Percentiles rank a stretch among this genome's conserved stretches.
Conservation (phyloP, 106 monocot genomes). For the Posidonia australis region DNA sequence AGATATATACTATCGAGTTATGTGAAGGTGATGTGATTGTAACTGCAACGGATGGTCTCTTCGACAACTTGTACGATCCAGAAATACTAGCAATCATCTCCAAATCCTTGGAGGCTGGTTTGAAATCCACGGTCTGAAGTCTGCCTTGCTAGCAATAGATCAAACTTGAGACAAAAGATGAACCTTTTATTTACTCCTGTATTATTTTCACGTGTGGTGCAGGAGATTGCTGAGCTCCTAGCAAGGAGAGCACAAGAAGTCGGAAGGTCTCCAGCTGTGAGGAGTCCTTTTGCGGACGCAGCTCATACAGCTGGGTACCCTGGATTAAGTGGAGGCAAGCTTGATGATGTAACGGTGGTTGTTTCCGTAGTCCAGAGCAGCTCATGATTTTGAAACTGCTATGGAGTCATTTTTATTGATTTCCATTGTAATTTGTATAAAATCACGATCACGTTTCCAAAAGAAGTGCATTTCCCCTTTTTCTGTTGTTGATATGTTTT, state of each 20-base stretch:
- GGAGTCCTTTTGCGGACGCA: constrained; percentile 85
- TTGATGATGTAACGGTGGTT: constrained; percentile 87
- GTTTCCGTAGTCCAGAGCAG: constrained; percentile 58
- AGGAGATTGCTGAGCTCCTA: constrained; percentile 70
- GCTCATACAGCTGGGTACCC: constrained; percentile 73
- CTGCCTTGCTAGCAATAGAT: neutral
- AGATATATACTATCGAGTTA: constrained; percentile 55
- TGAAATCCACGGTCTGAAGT: constrained; percentile 51
- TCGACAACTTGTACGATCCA: constrained; percentile 80
- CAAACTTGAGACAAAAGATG: neutral
- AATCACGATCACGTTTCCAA: no score
- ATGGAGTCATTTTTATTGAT: no score
- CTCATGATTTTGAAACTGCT: neutral
- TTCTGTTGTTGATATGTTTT: no score
- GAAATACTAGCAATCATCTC: constrained; percentile 57
- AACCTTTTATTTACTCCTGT: no score
- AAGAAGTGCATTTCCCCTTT: no score
- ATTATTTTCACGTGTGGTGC: constrained; percentile 4
- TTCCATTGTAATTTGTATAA: no score
- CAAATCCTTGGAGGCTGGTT: constrained; percentile 40
- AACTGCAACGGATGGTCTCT: constrained; percentile 85
- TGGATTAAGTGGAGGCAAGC: constrained; percentile 65
- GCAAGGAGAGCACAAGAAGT: constrained; percentile 64
- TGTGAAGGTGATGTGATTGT: constrained; percentile 76
- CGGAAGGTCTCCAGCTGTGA: constrained; percentile 40